Evolutionary conservation across 2,329 filamentous ascomycete species (phyloP), one percentile per base, ranked within the genome.

Genomic region (Bipolaris gigantea): DNA sequence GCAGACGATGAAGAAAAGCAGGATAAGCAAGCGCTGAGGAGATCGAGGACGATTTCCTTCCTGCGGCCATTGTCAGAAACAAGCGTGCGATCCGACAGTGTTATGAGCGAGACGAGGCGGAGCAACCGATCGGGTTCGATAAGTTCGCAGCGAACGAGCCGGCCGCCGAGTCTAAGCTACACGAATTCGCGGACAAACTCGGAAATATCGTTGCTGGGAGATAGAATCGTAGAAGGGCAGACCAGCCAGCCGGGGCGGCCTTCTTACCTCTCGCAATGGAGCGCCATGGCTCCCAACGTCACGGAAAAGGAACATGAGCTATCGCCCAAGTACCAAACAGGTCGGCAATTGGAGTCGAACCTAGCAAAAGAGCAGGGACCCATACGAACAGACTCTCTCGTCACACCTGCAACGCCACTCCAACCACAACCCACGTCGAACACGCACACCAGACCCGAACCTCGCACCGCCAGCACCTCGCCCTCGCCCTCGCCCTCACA

Each of bases 21-120:
- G 8, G 68, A 69, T 2, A 64, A 60, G 43, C 58, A 62, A 4
- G 40, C 52, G 6, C 36, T 70, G 7, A 58, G 65, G 19, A 57
- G 71, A 36, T 67, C 70, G 1, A 53, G 70, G 30, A 73, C 71
- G 3, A 62, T 71, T 2, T 72, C 70, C 0, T 65, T 71, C 27
- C 42, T 71, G 16, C 57, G 68, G 15, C 70, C 69, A 16, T 39
- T 64, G 0, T 67, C 67, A 1, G 62, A 70, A 23, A 54, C 61
- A 1, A 64, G 54, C 39, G 48, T 45, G 9, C 62, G 60, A 23
- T 59, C 57, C 4, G 56, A 60, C 13, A 50, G 53, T 23, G 32
- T 45, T 5, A 34, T 51, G 5, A 36, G 45, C 2, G 63, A 69
- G 1, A 40, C 45, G 1, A 44, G 34, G 11, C 49, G 50, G 8